phyloP scores from a whole-genome alignment of 768 basidiomycete species.

The Cubamyces lactineus region DNA sequence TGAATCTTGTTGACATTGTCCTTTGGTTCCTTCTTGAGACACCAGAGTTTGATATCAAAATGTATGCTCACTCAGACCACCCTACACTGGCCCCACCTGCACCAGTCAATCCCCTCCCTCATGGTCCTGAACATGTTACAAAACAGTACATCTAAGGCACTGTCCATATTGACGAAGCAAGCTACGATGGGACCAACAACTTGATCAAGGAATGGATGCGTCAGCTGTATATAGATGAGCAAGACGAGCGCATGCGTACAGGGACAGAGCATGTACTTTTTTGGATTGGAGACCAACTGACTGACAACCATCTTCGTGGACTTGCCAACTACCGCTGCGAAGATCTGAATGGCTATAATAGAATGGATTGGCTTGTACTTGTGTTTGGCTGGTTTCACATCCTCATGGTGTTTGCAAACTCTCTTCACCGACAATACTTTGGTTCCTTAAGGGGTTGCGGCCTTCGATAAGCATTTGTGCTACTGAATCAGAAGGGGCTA shows the following conservation, averaged over 20 bases:
- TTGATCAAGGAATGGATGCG: conserved; percentile 23
- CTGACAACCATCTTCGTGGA: conserved; percentile 40
- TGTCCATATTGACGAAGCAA: conserved; percentile 27
- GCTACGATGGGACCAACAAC: conserved; percentile 28
- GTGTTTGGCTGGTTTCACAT: conserved; percentile 48
- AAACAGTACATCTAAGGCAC: conserved; percentile 26
- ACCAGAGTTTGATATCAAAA: conserved; percentile 8
- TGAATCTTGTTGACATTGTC: conserved; percentile 1
- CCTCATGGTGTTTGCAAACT: conserved; percentile 44
- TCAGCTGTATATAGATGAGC: conserved; percentile 17
- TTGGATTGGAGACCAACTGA: conserved; percentile 45
- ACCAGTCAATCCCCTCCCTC: conserved; percentile 22
- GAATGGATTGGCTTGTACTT: conserved; percentile 39
- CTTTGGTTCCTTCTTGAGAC: not conserved
- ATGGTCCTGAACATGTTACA: conserved; percentile 15
- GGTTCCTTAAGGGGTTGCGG: conserved; percentile 32
- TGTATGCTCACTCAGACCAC: not conserved
- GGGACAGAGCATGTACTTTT: conserved; percentile 33
- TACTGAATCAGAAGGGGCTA: conserved; percentile 31
- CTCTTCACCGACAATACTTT: conserved; percentile 46
- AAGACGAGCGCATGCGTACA: not conserved
- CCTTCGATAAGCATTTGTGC: conserved; percentile 28
- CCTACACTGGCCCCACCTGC: conserved; percentile 6
- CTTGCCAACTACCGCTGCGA: conserved; percentile 39
- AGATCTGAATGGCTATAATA: conserved; percentile 45